phyloP scores from a whole-genome alignment of 768 basidiomycete species.

The Lentinula edodes region DNA sequence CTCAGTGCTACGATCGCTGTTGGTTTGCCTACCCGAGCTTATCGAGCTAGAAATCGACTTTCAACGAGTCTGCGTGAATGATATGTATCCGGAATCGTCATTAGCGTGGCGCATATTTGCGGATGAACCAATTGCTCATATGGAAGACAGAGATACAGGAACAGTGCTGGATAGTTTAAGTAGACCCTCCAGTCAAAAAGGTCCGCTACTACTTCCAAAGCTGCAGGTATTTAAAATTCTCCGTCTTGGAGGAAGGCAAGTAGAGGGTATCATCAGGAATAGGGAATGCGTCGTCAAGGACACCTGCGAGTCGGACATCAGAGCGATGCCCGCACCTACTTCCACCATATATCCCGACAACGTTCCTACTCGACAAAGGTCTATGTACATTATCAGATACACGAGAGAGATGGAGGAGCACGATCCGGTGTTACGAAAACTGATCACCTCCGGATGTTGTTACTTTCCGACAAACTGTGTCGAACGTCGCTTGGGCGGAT shows the following conservation, averaged over 20 bases:
- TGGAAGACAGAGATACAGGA: neutral
- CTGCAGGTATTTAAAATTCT: slow-evolving; percentile 2
- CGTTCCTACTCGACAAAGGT: neutral
- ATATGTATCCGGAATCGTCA: neutral
- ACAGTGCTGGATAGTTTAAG: neutral
- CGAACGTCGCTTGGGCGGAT: neutral
- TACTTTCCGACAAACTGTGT: neutral
- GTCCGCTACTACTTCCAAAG: neutral
- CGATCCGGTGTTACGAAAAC: neutral
- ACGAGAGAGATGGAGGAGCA: slow-evolving; percentile 4
- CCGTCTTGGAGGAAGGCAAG: neutral
- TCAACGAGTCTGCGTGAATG: neutral
- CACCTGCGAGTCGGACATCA: neutral
- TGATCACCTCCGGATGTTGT: slow-evolving; percentile 1
- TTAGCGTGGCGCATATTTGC: neutral
- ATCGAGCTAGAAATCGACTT: slow-evolving; percentile 5
- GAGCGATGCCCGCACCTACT: neutral
- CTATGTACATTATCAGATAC: slow-evolving; percentile 3
- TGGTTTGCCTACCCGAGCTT: neutral
- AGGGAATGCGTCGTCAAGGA: neutral
- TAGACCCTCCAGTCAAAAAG: neutral
- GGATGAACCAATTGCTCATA: neutral
- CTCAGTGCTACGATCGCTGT: neutral
- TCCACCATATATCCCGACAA: neutral
- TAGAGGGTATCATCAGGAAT: slow-evolving; percentile 2